These are phyloP conservation scores for Perkinsela sp. DNA, from an alignment of 208 protist genomes.

Conservation along the genomic window DNA sequence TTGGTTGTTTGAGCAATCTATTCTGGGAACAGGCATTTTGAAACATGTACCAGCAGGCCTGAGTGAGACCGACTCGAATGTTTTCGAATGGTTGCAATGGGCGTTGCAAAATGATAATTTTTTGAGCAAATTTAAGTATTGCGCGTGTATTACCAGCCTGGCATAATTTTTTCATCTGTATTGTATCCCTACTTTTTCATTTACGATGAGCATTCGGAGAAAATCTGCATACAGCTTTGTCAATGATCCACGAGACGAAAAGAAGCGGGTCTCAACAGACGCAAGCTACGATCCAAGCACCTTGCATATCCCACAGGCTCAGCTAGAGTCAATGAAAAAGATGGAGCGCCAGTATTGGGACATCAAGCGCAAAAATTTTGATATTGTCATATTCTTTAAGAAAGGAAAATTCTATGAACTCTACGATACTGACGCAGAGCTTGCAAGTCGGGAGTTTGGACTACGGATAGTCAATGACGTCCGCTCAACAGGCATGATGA, in stretches of 20 bases:
- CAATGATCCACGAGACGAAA: background rate
- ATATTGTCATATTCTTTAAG: conserved; percentile 78
- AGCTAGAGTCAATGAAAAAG: conserved; percentile 37
- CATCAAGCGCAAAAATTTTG: conserved; percentile 66
- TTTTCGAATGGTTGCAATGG: no score
- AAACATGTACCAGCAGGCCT: background rate
- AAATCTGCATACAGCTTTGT: background rate
- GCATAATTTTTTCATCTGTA: no score
- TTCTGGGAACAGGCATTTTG: conserved; percentile 4
- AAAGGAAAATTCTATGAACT: conserved; percentile 86
- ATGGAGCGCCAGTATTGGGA: conserved; percentile 85
- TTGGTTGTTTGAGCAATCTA: conserved; percentile 50
- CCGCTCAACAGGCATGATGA: conserved; percentile 52
- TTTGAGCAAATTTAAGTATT: no score
- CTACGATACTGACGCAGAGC: conserved; percentile 70
- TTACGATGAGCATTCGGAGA: no score
- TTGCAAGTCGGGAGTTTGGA: conserved; percentile 66
- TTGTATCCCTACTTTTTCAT: no score
- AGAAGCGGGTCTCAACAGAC: background rate
- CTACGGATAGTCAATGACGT: conserved; percentile 62
- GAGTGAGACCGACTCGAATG: no score
- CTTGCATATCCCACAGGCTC: conserved; percentile 33
- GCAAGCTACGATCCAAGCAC: conserved; percentile 10
- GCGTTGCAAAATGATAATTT: no score
- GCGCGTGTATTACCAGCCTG: no score